Conservation (phyloP, 1,139 yeast genomes). For the Scheffersomyces parashehatae region DNA sequence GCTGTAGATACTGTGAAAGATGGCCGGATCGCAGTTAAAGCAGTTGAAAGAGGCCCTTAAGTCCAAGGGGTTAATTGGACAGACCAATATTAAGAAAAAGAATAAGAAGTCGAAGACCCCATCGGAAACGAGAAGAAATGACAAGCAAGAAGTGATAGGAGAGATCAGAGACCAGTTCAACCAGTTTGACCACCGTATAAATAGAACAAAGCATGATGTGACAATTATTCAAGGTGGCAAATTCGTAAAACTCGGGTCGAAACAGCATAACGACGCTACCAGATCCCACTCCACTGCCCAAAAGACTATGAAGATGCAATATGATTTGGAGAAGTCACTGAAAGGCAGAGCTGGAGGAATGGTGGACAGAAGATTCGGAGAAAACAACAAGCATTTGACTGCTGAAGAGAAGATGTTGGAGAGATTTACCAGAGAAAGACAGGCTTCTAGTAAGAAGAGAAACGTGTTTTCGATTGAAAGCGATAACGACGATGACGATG, state of each 20-base stretch:
- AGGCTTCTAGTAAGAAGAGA: constrained; percentile 50
- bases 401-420: constrained; percentile 94
- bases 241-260: constrained; percentile 58
- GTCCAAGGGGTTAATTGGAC: constrained; percentile 80
- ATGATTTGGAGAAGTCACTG: constrained; percentile 58
- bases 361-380: constrained; percentile 91
- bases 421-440: constrained; percentile 88
- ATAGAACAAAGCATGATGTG: constrained; percentile 68
- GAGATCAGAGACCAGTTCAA: constrained; percentile 81
- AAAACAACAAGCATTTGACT: constrained; percentile 65
- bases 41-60: constrained; percentile 76
- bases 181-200: constrained; percentile 80
- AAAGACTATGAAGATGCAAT: constrained; percentile 67
- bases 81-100: constrained; percentile 61
- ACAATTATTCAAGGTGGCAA: constrained; percentile 55
- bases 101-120: constrained; percentile 57
- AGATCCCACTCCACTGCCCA: constrained; percentile 74
- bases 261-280: constrained; percentile 40
- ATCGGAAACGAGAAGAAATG: constrained; percentile 70
- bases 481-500: constrained; percentile 67
- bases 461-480: constrained; percentile 63
- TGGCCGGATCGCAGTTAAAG: constrained; percentile 92
- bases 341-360: constrained; percentile 78
- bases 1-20: constrained; percentile 17
- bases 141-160: constrained; percentile 53